Evolutionary conservation across 2,329 filamentous ascomycete species (phyloP), one percentile per base, ranked within the genome.

Genomic region (Paraphaeosphaeria minitans): DNA sequence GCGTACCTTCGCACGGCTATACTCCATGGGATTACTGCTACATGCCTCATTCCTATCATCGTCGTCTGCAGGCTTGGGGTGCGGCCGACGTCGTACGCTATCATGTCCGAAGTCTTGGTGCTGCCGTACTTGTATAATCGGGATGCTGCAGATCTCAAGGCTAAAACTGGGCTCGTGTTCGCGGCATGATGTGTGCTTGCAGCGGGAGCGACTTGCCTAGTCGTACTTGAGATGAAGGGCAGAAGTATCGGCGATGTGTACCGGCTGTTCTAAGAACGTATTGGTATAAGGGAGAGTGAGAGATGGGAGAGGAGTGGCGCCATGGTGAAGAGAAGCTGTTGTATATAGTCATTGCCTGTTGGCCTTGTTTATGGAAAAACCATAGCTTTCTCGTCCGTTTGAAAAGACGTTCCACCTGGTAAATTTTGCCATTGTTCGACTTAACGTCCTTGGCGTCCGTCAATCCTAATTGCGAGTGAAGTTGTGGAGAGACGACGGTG

Each of bases 131-230:
- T 77, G 64, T 71, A 77, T 57, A 78, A 78, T 50, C 75, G 76
- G 1, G 76, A 78, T 50, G 64, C 75, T 29, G 74, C 62, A 7
- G 68, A 78, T 54, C 60, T 75, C 41, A 59, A 69, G 47, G 77
- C 73, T 39, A 79, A 78, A 61, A 70, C 76, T 37, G 77, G 72
- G 0, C 78, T 78, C 61, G 71, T 78, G 61, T 77, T 72, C 48
- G 71, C 65, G 19, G 75, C 70, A 0, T 59, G 73, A 0, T 66
- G 69, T 5, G 54, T 65, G 1, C 37, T 76, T 1, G 67, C 66
- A n/a, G 57, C 75, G 3, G 48, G 70, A 0, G 77, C 72, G 68
- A 62, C 69, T 0, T 77, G 63, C 53, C 64, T 76, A n/a, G 62
- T 73, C 37, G 63, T 76, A 7, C 76, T 76, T 4, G 76, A 78